Percentiles rank a stretch among this genome's conserved stretches.
Conservation (phyloP, 1,284 basidiomycete genomes). For the Malassezia nana region DNA sequence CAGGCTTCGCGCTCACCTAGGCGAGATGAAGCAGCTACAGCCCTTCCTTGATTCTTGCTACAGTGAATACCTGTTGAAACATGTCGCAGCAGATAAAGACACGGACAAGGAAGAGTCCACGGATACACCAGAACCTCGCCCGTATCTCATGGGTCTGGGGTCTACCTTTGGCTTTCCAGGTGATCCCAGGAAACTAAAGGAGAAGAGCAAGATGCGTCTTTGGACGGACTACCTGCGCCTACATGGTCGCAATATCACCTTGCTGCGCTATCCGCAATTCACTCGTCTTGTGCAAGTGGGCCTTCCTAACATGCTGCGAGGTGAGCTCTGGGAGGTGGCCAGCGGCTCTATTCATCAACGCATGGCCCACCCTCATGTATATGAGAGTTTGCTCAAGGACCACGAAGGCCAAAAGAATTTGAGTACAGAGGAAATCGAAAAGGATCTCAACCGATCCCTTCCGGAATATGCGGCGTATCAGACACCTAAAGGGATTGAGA, state of each 20-base stretch:
- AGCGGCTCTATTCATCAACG: conserved; percentile 84
- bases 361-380: conserved; percentile 74
- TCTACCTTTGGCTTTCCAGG: conserved; percentile 48
- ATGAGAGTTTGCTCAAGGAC: conserved; percentile 67
- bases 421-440: conserved; percentile 97
- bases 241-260: conserved; percentile 76
- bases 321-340: conserved; percentile 96
- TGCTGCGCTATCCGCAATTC: conserved; percentile 93
- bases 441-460: conserved; percentile 72
- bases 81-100: conserved; percentile 8
- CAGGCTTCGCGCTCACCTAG: conserved; percentile 68
- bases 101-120: conserved; percentile 8
- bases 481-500: conserved; percentile 47
- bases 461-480: conserved; percentile 47
- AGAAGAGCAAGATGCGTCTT: conserved; percentile 92
- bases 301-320: conserved; percentile 82
- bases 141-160: conserved; percentile 38
- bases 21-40: conserved; percentile 78
- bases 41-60: conserved; percentile 84
- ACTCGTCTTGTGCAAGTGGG: conserved; percentile 94
- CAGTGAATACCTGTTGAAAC: conserved; percentile 71
- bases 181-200: conserved; percentile 54
- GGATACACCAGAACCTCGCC: not conserved
- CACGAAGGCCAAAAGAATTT: conserved; percentile 71
- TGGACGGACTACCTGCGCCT: conserved; percentile 72